Evolutionary conservation across 1,139 yeast genomes (phyloP), one percentile per base, ranked within the genome.

Genomic region (Lizanozyma gosingica): DNA sequence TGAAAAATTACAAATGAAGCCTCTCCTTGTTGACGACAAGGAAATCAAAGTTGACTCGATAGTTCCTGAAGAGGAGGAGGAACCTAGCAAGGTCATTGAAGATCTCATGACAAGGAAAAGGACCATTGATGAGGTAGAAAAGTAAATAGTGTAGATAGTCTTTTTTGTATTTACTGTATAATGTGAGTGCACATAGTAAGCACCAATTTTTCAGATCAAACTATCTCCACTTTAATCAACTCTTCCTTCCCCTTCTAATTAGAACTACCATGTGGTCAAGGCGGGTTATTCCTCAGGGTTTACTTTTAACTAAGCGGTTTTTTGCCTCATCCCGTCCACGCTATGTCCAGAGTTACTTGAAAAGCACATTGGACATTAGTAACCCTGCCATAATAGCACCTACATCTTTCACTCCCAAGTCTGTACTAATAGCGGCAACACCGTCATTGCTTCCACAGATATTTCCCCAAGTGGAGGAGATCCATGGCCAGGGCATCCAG

Each of bases 401-500:
- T 11, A 22, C 29, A 22, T 6, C 29, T 6, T 22, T 22, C 11
- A 11, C 29, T 6, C 9, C 29, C 29, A 22, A 22, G 11, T 22
- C 29, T 6, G 6, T 22, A 11, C 9, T 22, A 6, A 6, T 22
- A 6, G 29, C 29, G 9, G 29, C 29, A 22, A 22, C 29, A 11
- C 29, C 29, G 6, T 22, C 29, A 11, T 6, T 22, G 29, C 29
- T 22, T 22, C 29, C 29, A 6, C 29, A 22, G 9, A 6, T 22
- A 6, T 22, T 22, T 11, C 29, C 29, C 6, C 6, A 6, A 22
- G 11, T 22, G 11, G 29, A 22, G 29, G 11, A 22, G 6, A 22
- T 22, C 29, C 29, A 22, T 11, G 6, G 9, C 11, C 52, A 59
- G 4, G 49, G 58, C 4, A 38, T 72, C n/a, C 76, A 72, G 47